Base-by-base conservation (phyloP, 1,284 basidiomycete genomes). In the Ganoderma multipileum region DNA sequence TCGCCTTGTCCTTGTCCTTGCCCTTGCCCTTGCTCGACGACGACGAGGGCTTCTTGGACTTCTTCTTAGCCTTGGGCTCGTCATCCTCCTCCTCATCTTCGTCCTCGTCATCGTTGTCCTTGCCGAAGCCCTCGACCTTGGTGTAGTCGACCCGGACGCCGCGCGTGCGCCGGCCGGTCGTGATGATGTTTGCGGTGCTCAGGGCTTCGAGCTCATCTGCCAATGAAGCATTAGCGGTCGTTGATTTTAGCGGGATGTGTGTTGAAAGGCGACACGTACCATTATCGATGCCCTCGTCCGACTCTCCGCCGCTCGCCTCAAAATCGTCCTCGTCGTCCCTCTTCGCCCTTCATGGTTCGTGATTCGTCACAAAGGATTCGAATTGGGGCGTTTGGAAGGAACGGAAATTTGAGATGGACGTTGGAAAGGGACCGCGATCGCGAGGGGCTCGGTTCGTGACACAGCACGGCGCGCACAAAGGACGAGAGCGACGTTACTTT, bases 111-210 rank as follows among this genome's bases (percentile, higher is more conserved):
- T 78, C 76, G 26, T 75, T 76, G n/a, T 69, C 71, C 20, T 71
- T 66, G 20, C 73, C 63, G 61, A 75, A 72, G 2, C 73, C 75
- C 38, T 76, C 60, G 30, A 79, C 79, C 60, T 82, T 79, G 23
- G 79, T 81, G 68, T 82, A 81, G 72, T 81, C 79, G 63, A 81
- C 63, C 52, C 78, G 77, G 28, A 79, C 76, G 3, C 80, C 81
- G 30, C 81, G 80, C 65, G 81, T 81, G 63, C 80, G 77, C 30
- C 79, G 75, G 18, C 76, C 75, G 28, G 70, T 72, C 1, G 70
- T 72, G 62, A 80, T 79, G 68, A 78, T 77, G 63, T 80, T 79
- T 18, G 61, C 63, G 26, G 66, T 66, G 52, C 79, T 77, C 52
- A 81, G 65, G 12, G 74, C 76, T 3, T 64, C 70, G 20, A 81